Base-by-base conservation (phyloP, 2,329 filamentous ascomycete species). In the Colletotrichum horii region DNA sequence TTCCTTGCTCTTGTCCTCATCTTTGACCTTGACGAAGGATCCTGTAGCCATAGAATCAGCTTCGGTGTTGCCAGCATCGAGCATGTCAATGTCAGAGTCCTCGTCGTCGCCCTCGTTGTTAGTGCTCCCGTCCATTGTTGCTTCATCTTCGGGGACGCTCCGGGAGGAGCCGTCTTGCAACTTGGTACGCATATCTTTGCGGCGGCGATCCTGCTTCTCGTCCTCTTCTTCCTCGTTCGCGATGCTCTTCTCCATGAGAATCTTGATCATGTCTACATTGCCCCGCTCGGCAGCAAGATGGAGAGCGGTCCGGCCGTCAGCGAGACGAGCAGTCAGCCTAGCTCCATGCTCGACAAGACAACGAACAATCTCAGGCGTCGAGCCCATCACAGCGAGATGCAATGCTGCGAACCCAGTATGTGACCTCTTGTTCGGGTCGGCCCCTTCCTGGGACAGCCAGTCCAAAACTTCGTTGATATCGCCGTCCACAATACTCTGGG, bases 231-330 rank as follows among this genome's bases (percentile, higher is more conserved):
- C 92, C 81, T 96, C 93, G 76, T 97, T 97, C 34, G 90, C 88
- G 72, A 91, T 90, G 80, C 95, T 97, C 85, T 93, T 95, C 38
- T 92, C 88, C 81, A 98, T 90, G 15, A 98, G 85, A 9, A 93
- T 91, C 76, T 89, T 92, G 78, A 97, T 89, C 77, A 97, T 96
- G 22, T 93, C 91, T 2, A 86, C 81, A 77, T 92, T 86, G 1
- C 95, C 95, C 26, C 93, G 89, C 60, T 92, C 89, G 22, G 94
- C 94, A 22, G 95, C 95, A 34, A 97, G 86, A 83, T 98, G 95
- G n/a, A 98, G 88, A 11, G 95, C 94, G 4, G 95, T 97, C 78
- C 91, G 91, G 5, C 95, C 95, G 82, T 97, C 95, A 0, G 94
- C 94, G 52, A 97, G 83, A 66, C 95, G 91, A 66, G 94, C 89